Evolutionary conservation across 2,329 filamentous ascomycete genomes (phyloP).

Genomic region (Zymoseptoria pseudotritici): DNA sequence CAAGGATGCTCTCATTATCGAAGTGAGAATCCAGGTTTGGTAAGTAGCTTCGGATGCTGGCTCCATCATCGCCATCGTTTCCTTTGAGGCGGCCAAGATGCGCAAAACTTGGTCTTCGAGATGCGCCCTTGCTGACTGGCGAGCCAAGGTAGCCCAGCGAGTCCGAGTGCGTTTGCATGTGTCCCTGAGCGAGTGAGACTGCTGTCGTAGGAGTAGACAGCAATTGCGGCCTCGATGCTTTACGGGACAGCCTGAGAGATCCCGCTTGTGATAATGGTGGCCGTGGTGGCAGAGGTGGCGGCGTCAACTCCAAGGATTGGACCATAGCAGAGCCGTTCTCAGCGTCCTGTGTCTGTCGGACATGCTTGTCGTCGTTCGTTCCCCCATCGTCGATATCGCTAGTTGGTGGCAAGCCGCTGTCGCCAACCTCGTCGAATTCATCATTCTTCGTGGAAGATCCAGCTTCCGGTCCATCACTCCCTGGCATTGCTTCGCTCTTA

Average conservation of each 20-base stretch:
- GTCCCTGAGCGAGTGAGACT: slow-evolving; percentile 71
- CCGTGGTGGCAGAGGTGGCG: slow-evolving; percentile 33
- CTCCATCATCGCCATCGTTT: slow-evolving; percentile 53
- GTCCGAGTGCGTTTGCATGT: slow-evolving; percentile 66
- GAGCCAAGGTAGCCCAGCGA: slow-evolving; percentile 16
- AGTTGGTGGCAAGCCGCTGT: not conserved
- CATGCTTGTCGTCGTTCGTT: not conserved
- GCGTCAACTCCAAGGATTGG: slow-evolving; percentile 27
- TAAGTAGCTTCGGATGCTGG: slow-evolving; percentile 60
- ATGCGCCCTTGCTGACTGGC: slow-evolving; percentile 27
- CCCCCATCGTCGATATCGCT: not conserved
- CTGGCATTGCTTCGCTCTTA: slow-evolving; percentile 15
- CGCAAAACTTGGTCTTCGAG: slow-evolving; percentile 33
- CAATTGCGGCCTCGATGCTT: slow-evolving; percentile 34
- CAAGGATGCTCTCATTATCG: slow-evolving; percentile 76
- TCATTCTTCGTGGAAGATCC: slow-evolving; percentile 4
- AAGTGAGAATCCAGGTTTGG: slow-evolving; percentile 56
- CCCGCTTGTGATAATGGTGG: slow-evolving; percentile 19
- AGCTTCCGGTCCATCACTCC: slow-evolving; percentile 5
- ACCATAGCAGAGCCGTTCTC: not conserved
- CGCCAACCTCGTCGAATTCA: not conserved
- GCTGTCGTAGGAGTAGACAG: slow-evolving; percentile 72
- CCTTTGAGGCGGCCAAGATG: slow-evolving; percentile 38
- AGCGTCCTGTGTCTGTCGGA: not conserved
- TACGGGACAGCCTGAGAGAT: slow-evolving; percentile 29